Conservation (phyloP, 257 asterid species). For the Solanum chmielewskii region DNA sequence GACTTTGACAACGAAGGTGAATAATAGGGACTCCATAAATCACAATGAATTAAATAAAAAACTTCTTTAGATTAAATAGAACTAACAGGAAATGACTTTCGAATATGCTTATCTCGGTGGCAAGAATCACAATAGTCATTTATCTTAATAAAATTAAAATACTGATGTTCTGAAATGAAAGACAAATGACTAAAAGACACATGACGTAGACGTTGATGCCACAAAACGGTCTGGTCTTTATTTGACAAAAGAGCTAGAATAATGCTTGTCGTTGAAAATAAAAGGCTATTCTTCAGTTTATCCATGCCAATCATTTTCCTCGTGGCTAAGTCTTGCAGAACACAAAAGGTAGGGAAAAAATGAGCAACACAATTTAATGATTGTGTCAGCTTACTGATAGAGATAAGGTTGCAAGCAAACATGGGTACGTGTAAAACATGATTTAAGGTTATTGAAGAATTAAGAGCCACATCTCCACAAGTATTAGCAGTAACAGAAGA, state of each 20-base stretch:
- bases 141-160: neutral
- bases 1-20: neutral
- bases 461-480: neutral
- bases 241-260: neutral
- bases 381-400: neutral
- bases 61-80: neutral
- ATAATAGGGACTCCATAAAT: neutral
- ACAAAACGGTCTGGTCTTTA: too few relatives aligned
- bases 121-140: neutral
- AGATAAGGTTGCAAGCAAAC: neutral
- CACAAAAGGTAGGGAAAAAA: neutral
- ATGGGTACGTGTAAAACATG: neutral
- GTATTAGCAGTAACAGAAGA: neutral
- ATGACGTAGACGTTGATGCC: too few relatives aligned
- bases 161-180: too few relatives aligned
- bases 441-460: neutral
- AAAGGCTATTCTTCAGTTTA: neutral
- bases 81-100: neutral
- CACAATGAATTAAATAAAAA: neutral
- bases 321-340: neutral
- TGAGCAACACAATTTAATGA: neutral
- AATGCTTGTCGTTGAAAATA: neutral
- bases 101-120: neutral
- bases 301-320: neutral
- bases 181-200: too few relatives aligned